Evolutionary conservation across 768 basidiomycete genomes (phyloP).

Genomic region (Suillus alpinus): DNA sequence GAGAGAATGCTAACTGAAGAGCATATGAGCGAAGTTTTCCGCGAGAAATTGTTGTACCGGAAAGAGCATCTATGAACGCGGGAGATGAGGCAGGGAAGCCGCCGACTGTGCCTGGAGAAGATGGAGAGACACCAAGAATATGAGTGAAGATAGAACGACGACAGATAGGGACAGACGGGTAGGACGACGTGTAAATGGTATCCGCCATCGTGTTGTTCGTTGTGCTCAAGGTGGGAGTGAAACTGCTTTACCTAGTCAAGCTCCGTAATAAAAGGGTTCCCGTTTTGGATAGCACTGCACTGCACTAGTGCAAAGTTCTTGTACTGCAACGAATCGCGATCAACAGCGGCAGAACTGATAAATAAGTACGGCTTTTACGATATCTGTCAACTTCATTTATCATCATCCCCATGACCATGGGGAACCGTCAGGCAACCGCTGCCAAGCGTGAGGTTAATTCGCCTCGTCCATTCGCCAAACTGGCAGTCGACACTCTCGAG

Average conservation of each 20-base stretch:
- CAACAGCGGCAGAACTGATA: neutral
- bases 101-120: constrained; percentile 33
- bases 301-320: neutral
- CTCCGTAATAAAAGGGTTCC: neutral
- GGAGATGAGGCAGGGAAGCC: constrained; percentile 40
- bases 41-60: constrained; percentile 56
- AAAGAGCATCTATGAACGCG: constrained; percentile 66
- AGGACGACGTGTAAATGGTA: constrained; percentile 18
- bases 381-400: neutral
- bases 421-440: neutral
- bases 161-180: constrained; percentile 17
- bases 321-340: neutral
- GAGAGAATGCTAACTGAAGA: constrained; percentile 56
- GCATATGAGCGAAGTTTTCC: constrained; percentile 49
- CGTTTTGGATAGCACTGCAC: neutral
- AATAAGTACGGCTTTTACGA: neutral
- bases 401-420: neutral
- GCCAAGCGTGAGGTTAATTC: neutral
- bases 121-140: constrained; percentile 18
- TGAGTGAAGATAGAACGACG: constrained; percentile 32
- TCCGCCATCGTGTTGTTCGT: constrained; percentile 15
- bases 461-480: neutral
- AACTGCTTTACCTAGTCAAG: neutral
- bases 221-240: neutral
- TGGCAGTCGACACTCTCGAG: neutral